Conservation (phyloP, 371 early-diverging fungal genomes). For the Apophysomyces trapeziformis region DNA sequence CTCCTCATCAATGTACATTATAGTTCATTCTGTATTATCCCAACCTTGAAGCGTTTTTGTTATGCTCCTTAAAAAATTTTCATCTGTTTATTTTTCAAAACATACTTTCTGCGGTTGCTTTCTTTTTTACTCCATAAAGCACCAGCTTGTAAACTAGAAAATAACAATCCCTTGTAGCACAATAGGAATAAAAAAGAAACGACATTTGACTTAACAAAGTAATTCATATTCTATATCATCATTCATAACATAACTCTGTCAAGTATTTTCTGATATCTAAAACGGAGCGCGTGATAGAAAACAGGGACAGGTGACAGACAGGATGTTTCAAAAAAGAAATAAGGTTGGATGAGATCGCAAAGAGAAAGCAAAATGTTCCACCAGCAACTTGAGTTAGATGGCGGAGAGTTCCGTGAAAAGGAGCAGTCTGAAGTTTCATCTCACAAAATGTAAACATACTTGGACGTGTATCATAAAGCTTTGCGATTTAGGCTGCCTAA, state of each 20-base stretch:
- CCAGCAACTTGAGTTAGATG: background rate
- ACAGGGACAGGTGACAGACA: background rate
- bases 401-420: background rate
- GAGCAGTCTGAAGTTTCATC: no score
- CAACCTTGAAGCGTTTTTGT: background rate
- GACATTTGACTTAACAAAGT: no score
- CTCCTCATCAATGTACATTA: conserved; percentile 11
- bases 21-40: conserved; percentile 7
- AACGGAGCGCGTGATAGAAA: background rate
- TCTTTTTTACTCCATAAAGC: background rate
- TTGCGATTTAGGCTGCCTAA: no score
- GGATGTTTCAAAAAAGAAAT: background rate
- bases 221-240: no score
- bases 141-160: conserved; percentile 1
- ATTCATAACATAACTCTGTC: background rate
- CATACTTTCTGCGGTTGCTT: background rate
- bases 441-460: no score
- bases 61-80: background rate
- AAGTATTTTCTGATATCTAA: no score
- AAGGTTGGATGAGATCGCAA: background rate
- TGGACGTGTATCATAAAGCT: no score
- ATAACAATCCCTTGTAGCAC: no score
- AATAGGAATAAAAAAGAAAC: no score
- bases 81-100: background rate
- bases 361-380: background rate